phyloP scores from a whole-genome alignment of 2,329 filamentous ascomycete genomes.

The Parastagonospora avenae region DNA sequence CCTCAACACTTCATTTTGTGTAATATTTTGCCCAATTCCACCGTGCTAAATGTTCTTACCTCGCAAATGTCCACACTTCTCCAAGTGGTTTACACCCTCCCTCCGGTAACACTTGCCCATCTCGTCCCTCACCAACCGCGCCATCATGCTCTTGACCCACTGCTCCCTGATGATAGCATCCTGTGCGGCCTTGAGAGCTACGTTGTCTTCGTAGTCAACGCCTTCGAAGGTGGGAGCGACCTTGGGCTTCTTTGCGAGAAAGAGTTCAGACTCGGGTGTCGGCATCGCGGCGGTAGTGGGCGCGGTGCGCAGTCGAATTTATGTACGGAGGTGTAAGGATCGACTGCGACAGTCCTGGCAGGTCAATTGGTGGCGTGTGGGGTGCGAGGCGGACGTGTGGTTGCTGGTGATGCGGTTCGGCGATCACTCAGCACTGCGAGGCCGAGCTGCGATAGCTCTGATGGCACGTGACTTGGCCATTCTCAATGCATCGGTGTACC shows the following conservation, averaged over 20 bases:
- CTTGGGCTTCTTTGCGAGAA: constrained; percentile 82
- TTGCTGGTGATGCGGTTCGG: constrained; percentile 15
- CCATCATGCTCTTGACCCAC: constrained; percentile 92
- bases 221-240: constrained; percentile 84
- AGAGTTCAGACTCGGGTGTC: constrained; percentile 79
- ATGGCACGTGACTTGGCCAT: constrained; percentile 12
- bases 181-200: constrained; percentile 79
- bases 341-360: constrained; percentile 1
- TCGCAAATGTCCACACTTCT: constrained; percentile 82
- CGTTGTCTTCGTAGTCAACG: constrained; percentile 84
- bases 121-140: constrained; percentile 78
- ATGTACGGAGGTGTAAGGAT: not conserved
- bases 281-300: constrained; percentile 63
- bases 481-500: not conserved
- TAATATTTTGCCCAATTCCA: not conserved
- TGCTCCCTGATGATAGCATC: constrained; percentile 83
- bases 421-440: not conserved
- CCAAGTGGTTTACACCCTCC: constrained; percentile 85
- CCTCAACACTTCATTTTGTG: not conserved
- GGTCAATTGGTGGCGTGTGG: constrained; percentile 20
- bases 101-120: constrained; percentile 83
- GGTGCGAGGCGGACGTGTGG: constrained; percentile 6
- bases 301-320: constrained; percentile 1
- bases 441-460: constrained; percentile 13
- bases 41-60: constrained; percentile 55